Base-by-base conservation (phyloP, 306 rosid genomes). In the Datisca glomerata region DNA sequence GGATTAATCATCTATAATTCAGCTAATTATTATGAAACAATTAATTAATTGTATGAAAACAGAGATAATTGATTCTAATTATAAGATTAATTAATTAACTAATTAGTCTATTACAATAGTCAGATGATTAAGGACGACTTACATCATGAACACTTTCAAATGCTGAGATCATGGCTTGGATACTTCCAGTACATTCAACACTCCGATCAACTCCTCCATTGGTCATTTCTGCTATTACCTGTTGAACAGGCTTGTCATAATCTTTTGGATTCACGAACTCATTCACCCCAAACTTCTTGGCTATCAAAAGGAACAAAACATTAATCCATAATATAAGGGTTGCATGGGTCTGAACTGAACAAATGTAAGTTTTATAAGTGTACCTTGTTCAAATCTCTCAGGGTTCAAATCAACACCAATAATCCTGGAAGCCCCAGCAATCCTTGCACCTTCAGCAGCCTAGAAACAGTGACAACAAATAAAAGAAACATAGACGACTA, bases 131-230 rank as follows among this genome's bases (percentile, higher is more conserved):
- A 21, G 4, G 1, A 1, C 23, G 24, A 6, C n/a, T 21, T 67
- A 86, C 96, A 64, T 86, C 93, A 5, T 86, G 96, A 24, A 86
- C 94, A 27, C 94, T 79, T 73, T 86, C 96, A 16, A 86, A 86
- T 4, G 96, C 94, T 4, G 96, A 76, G 55, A 79, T 69, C 93
- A 82, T 82, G 20, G 94, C 94, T 49, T 86, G 94, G 37, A 79
- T 20, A 63, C 85, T 86, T 16, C 94, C 94, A 0, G 94, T 86
- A 50, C 96, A 86, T 53, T 86, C 96, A 17, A 86, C 49, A 20
- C 93, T 81, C 21, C 93, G 76, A 61, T 86, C 96, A 16, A 86
- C 96, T 24, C 94, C 96, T 38, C 94, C 94, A 5, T 71, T 45
- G 3, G 96, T 86, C 93, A 86, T 73, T 36, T 67, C 93, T 36